A percentile compares a stretch with the other conserved stretches of the same genome.
phyloP scores from a whole-genome alignment of 73 alveolate species.

The Symbiodinium natans region DNA sequence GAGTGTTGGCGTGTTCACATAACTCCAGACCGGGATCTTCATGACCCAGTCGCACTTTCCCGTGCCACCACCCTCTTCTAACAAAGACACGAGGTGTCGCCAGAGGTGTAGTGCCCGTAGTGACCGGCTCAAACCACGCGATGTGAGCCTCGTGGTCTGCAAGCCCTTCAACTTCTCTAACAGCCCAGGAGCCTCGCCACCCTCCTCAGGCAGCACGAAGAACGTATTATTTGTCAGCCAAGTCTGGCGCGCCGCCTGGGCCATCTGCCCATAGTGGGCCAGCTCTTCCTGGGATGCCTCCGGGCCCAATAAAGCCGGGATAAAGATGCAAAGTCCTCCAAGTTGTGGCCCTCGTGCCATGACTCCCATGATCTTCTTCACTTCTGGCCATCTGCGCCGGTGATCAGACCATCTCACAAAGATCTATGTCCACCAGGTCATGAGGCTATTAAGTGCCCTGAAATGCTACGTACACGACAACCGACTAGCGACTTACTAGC shows the following conservation, averaged over 20 bases:
- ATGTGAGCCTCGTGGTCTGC: background rate
- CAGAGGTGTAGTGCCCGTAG: conserved; percentile 56
- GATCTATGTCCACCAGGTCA: no score
- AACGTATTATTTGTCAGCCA: conserved; percentile 45
- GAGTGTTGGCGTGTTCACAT: conserved; percentile 21
- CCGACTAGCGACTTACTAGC: no score
- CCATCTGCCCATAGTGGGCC: conserved; percentile 41
- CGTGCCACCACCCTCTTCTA: conserved; percentile 51
- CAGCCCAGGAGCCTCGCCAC: background rate
- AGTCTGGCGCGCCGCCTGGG: conserved; percentile 36
- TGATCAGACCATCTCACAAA: background rate
- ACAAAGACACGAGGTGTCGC: conserved; percentile 34
- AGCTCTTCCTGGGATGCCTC: conserved; percentile 17
- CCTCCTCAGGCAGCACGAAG: conserved; percentile 63
- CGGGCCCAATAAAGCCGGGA: conserved; percentile 61
- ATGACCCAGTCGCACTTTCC: conserved; percentile 81
- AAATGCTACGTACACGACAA: no score
- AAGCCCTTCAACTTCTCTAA: background rate
- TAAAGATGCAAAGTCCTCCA: conserved; percentile 45
- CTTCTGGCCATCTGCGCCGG: no score
- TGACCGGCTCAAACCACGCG: background rate
- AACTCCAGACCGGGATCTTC: conserved; percentile 7
- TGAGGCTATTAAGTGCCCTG: no score
- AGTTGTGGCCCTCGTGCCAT: background rate
- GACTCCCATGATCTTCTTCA: background rate